A percentile compares a stretch with the other conserved stretches of the same genome.
Evolutionary conservation across 1,284 basidiomycete species (phyloP).

Genomic region (Ceratorhiza oryzae-sativae): DNA sequence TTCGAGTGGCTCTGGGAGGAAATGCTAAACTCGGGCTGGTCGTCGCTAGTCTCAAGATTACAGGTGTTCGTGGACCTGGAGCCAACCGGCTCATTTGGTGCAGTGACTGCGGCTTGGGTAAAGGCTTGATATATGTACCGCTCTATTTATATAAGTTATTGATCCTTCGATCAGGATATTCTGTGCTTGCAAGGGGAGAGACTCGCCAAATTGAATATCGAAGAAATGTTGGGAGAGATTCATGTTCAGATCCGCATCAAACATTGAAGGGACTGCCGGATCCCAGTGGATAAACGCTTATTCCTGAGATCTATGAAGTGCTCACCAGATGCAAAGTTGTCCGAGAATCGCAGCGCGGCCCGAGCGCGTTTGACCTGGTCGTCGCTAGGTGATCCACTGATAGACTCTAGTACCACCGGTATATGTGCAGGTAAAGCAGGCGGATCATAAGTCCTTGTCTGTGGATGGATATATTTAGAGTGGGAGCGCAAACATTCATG

Average conservation of each 20-base stretch:
- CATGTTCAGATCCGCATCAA: slow-evolving; percentile 25
- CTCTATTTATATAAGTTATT: not conserved
- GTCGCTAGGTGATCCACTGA: slow-evolving; percentile 6
- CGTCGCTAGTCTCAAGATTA: no score
- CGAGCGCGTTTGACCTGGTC: not conserved
- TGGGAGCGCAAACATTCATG: no score
- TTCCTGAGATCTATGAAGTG: no score
- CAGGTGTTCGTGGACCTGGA: no score
- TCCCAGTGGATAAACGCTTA: no score
- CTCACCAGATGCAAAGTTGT: not conserved
- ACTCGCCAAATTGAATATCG: slow-evolving; percentile 14
- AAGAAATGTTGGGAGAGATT: slow-evolving; percentile 29
- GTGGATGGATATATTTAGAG: no score
- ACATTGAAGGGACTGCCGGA: slow-evolving; percentile 29
- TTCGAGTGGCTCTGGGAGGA: no score
- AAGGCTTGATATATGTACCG: not conserved
- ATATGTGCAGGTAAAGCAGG: slow-evolving; percentile 8
- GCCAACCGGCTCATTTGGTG: no score
- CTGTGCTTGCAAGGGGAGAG: no score
- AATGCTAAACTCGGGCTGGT: no score
- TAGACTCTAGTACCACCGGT: not conserved
- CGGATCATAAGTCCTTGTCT: slow-evolving; percentile 2
- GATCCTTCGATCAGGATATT: no score
- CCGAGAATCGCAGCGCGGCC: not conserved
- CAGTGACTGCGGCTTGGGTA: not conserved